Base-by-base conservation (phyloP, 192 early-diverging fungal species). In the Entomortierella lignicola region DNA sequence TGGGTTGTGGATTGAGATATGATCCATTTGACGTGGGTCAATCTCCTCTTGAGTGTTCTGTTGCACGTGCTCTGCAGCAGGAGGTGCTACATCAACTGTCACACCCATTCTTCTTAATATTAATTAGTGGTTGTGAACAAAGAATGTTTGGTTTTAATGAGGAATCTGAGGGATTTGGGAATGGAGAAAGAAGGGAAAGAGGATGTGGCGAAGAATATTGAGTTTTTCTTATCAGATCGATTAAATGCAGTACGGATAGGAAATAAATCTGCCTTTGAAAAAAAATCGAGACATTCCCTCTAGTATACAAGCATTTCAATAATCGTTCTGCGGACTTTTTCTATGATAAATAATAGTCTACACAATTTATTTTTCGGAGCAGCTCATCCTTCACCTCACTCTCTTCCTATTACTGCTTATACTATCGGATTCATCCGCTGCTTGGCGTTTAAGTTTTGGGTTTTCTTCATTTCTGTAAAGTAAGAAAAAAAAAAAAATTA, bases 381-480 rank as follows among this genome's bases (percentile, higher is more conserved):
- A 50, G 48, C 21, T 17, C 20, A 10, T 50, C 20, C 17, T 31
- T 62, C 52, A 74, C 41, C 74, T 63, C 66, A 69, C 51, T 21
- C 67, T 48, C 66, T 77, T 77, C 18, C 56, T 55, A 26, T 65
- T 64, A 34, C 54, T 63, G 44, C 55, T 47, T 63, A 63, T 77
- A 25, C 42, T 77, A 37, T 69, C 74, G 21, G 55, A 59, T 8
- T 68, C 61, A 7, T 65, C 66, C 59, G 37, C 44, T 17, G 74
- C 66, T 23, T 77, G 74, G 50, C 74, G 60, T 39, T 77, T 77
- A 47, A 77, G 37, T 34, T 65, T 77, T 8, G 66, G 51, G 26
- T 77, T 77, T 13, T 77, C 74, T 41, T 77, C 74, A 34, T 57
- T 43, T 47, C 67, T 64, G 34, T 15, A n/a, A 58, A 25, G 10